Percentiles rank a stretch among this genome's conserved stretches.
These are phyloP conservation scores for Darksidea phi DNA, from an alignment of 495 filamentous ascomycete species.

Conservation along the genomic window DNA sequence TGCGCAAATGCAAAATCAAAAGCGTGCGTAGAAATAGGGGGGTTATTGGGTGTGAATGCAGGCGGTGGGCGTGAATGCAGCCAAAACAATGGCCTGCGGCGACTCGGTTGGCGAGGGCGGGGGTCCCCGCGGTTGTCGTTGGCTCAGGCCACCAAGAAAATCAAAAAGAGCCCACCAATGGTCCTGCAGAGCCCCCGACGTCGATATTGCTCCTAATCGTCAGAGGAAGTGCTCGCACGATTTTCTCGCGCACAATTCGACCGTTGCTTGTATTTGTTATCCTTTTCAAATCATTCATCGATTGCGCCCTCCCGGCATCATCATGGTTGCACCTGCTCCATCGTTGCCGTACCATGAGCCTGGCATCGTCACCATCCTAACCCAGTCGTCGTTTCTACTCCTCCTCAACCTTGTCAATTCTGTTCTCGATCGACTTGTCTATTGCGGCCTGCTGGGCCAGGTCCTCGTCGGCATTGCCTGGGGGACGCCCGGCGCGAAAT, in stretches of 20 bases:
- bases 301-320: slow-evolving; percentile 18
- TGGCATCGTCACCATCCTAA: slow-evolving; percentile 57
- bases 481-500: slow-evolving; percentile 60
- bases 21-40: slow-evolving; percentile 15
- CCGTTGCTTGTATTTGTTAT: neutral
- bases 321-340: slow-evolving; percentile 6
- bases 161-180: slow-evolving; percentile 14
- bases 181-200: neutral
- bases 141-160: neutral
- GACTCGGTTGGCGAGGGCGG: slow-evolving; percentile 9
- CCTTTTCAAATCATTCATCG: neutral
- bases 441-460: slow-evolving; percentile 73
- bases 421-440: slow-evolving; percentile 60
- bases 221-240: neutral
- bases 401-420: slow-evolving; percentile 61
- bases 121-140: slow-evolving; percentile 9
- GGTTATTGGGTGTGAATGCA: neutral
- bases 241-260: neutral
- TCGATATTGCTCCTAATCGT: neutral
- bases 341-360: slow-evolving; percentile 58
- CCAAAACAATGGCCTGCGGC: slow-evolving; percentile 17
- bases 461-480: slow-evolving; percentile 70
- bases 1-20: neutral
- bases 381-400: slow-evolving; percentile 62
- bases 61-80: slow-evolving; percentile 10